phyloP scores from a whole-genome alignment of 2,329 filamentous ascomycete species.

The Aspergillus ruber region DNA sequence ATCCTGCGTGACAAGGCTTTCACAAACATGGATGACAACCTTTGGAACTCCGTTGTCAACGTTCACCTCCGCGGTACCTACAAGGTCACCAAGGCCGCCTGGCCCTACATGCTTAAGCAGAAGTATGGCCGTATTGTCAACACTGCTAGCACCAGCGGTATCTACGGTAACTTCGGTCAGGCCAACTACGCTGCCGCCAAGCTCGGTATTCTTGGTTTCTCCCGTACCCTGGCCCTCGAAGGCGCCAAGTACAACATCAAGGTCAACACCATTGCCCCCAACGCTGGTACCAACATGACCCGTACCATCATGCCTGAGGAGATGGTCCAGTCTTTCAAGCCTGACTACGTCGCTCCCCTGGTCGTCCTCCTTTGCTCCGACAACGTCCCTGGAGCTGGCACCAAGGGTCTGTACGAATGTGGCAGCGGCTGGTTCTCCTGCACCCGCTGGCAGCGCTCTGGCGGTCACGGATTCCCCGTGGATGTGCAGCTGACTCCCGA shows the following conservation, averaged over 20 bases:
- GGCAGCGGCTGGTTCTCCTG: constrained; percentile 88
- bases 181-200: constrained; percentile 94
- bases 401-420: constrained; percentile 86
- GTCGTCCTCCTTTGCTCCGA: constrained; percentile 83
- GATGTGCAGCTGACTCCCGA: constrained; percentile 80
- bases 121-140: constrained; percentile 97
- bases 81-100: constrained; percentile 94
- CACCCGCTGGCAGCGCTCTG: constrained; percentile 90
- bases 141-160: constrained; percentile 92
- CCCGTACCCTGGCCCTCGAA: constrained; percentile 84
- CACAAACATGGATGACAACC: constrained; percentile 88
- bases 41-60: constrained; percentile 87
- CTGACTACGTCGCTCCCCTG: constrained; percentile 91
- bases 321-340: constrained; percentile 98
- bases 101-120: constrained; percentile 96
- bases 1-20: constrained; percentile 98
- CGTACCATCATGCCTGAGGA: constrained; percentile 91
- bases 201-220: constrained; percentile 91
- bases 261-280: constrained; percentile 96
- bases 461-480: constrained; percentile 84
- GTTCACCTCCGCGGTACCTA: constrained; percentile 93
- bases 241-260: constrained; percentile 96
- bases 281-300: constrained; percentile 94
- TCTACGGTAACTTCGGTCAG: constrained; percentile 99
- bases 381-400: constrained; percentile 74